Evolutionary conservation across 2,329 filamentous ascomycete species (phyloP), one percentile per base, ranked within the genome.

Genomic region (Fusarium concolor): DNA sequence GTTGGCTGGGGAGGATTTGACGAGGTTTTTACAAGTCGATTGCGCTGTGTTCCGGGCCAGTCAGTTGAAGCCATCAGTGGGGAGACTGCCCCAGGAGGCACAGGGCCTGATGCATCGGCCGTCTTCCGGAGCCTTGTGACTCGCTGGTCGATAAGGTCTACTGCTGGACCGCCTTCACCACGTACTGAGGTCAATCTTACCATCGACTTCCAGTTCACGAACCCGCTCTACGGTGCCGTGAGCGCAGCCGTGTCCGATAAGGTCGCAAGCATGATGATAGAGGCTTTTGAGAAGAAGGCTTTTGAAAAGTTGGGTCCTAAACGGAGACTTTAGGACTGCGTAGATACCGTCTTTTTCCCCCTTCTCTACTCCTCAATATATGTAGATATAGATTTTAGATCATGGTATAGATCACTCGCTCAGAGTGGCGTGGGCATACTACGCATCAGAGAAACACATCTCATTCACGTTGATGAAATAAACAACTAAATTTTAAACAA

Each of bases 251-350:
- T 96, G 24, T 93, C 93, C 68, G 91, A 93, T 31, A 93, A 92
- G 80, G 89, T 97, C 67, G 95, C 93, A 2, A 89, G 89, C 6
- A 85, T 92, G 68, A 97, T 99, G 94, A 92, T 98, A 69, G 90
- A 92, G 78, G 95, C 96, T 2, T 99, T 99, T 82, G 94, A 97
- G 82, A 87, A 88, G 79, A 86, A 92, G 75, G 94, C 96, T 8
- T 83, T 83, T 75, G 82, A 86, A 73, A 74, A 74, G 52, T 64
- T 80, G 9, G 70, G 66, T 24, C 55, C 53, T 11, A 59, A 55
- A 26, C 64, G 54, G 29, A 69, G 50, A 38, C 62, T 69, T 17
- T 74, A 38, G 56, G 17, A 31, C 26, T 35, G 10, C n/a, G 29
- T 53, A 57, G 17, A 20, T 20, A 39, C 3, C 26, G 18, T 18